Evolutionary conservation across 2,329 filamentous ascomycete genomes (phyloP).

Genomic region (Fusarium sp.): DNA sequence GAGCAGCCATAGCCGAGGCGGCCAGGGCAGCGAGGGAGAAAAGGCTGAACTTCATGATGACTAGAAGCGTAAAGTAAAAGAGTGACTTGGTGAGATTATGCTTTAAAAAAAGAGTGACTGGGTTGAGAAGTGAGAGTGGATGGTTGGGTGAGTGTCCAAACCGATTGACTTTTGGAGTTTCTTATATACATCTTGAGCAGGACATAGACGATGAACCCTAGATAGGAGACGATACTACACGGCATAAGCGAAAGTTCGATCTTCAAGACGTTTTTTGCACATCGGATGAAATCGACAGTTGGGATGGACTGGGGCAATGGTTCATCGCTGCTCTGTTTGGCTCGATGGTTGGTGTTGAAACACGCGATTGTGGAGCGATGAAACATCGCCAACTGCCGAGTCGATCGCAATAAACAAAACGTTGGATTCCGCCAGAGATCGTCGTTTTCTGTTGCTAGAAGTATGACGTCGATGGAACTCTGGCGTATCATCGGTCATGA

Average conservation of each 20-base stretch:
- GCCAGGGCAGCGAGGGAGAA: constrained; percentile 16
- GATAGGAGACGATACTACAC: constrained; percentile 1
- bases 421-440: constrained; percentile 1
- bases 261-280: not conserved
- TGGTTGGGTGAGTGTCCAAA: not conserved
- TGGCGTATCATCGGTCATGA: not conserved
- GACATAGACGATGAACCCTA: not conserved
- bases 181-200: not conserved
- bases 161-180: not conserved
- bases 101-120: constrained; percentile 12
- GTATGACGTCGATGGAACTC: constrained; percentile 1
- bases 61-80: not conserved
- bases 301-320: not conserved
- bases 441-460: not conserved
- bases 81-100: constrained; percentile 24
- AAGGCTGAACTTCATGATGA: constrained; percentile 26
- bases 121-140: constrained; percentile 3
- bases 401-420: constrained; percentile 14
- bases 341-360: not conserved
- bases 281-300: not conserved
- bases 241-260: constrained; percentile 12
- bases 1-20: constrained; percentile 10
- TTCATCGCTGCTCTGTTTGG: not conserved
- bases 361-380: not conserved
- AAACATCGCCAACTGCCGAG: constrained; percentile 16